Percentiles rank a stretch among this genome's conserved stretches.
Evolutionary conservation across 768 basidiomycete genomes (phyloP).

Genomic region (Lactifluus echinatus): DNA sequence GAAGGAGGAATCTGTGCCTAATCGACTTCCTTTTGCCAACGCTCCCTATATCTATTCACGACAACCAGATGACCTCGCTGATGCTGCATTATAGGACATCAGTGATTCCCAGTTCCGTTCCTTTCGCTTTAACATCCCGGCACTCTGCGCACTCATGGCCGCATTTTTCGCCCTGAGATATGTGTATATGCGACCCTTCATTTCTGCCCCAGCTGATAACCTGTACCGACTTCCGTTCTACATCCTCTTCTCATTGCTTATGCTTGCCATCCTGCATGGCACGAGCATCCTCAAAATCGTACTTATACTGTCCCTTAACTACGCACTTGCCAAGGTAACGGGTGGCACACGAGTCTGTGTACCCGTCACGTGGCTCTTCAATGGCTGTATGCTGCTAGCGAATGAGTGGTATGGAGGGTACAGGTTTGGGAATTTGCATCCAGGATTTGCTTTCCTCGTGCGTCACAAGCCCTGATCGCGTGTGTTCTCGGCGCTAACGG

Average conservation of each 20-base stretch:
- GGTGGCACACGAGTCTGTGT: conserved; percentile 39
- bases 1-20: neutral
- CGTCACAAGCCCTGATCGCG: conserved; percentile 22
- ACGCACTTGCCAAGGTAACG: conserved; percentile 43
- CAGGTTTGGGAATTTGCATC: conserved; percentile 46
- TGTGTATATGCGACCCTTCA: conserved; percentile 33
- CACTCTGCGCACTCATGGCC: conserved; percentile 43
- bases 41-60: neutral
- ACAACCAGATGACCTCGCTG: neutral
- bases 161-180: conserved; percentile 51
- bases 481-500: neutral
- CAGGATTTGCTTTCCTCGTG: conserved; percentile 54
- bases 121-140: conserved; percentile 72
- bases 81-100: conserved; percentile 55
- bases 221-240: conserved; percentile 48
- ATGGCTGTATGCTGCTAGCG: conserved; percentile 58
- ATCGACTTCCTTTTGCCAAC: neutral
- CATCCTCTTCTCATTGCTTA: conserved; percentile 48
- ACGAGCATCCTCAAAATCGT: conserved; percentile 70
- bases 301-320: conserved; percentile 63
- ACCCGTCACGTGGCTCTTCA: conserved; percentile 68
- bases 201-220: conserved; percentile 24
- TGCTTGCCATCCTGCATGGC: conserved; percentile 75
- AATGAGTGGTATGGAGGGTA: conserved; percentile 78
- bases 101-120: conserved; percentile 86